These are phyloP conservation scores for Harrya chromipes DNA, from an alignment of 768 basidiomycete species.

Conservation along the genomic window DNA sequence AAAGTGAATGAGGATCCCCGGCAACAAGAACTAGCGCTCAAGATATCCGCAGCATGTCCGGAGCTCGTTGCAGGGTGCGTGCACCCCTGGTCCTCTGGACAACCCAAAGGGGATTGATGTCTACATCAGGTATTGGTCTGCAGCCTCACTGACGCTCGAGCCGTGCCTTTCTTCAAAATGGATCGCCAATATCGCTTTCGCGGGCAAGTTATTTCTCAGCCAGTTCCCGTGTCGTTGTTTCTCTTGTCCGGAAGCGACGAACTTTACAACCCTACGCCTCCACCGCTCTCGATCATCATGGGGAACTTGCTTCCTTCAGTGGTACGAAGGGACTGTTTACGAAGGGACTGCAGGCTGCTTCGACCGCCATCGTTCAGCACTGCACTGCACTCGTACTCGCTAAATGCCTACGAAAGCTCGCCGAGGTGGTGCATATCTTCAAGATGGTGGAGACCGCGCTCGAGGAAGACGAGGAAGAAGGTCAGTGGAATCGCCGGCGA, in stretches of 20 bases:
- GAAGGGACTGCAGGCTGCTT: constrained; percentile 73
- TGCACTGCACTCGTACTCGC: constrained; percentile 76
- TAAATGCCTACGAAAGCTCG: constrained; percentile 73
- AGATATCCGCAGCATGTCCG: constrained; percentile 76
- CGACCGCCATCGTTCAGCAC: constrained; percentile 73
- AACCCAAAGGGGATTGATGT: constrained; percentile 9
- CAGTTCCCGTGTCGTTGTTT: constrained; percentile 65
- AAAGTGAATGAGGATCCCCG: constrained; percentile 88
- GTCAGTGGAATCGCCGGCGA: constrained; percentile 68
- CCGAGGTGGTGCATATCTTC: constrained; percentile 49
- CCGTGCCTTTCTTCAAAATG: constrained; percentile 87
- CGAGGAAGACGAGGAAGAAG: constrained; percentile 58
- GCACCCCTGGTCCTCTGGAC: background rate
- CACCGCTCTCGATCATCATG: constrained; percentile 64
- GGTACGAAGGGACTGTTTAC: constrained; percentile 70
- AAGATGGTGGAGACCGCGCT: constrained; percentile 48
- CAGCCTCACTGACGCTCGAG: constrained; percentile 69
- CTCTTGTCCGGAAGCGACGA: constrained; percentile 42
- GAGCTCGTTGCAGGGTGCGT: constrained; percentile 79
- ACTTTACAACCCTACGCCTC: constrained; percentile 69
- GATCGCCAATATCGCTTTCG: constrained; percentile 86
- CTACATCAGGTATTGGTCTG: constrained; percentile 66
- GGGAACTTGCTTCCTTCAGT: constrained; percentile 78
- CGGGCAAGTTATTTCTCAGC: constrained; percentile 76
- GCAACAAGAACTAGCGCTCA: constrained; percentile 80